These are phyloP conservation scores for Pichia nakasei DNA, from an alignment of 805 yeast species.

Conservation along the genomic window DNA sequence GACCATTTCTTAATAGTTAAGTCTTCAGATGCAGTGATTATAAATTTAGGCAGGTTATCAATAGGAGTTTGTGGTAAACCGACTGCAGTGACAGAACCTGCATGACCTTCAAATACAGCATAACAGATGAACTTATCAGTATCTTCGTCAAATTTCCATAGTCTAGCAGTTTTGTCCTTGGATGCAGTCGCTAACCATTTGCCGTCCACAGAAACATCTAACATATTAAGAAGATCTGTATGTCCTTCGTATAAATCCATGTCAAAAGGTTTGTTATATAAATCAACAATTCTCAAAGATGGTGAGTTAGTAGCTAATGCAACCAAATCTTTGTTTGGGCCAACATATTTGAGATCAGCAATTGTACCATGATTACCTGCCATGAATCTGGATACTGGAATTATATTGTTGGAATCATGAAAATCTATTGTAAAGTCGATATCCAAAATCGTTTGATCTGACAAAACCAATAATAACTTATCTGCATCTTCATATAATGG, in stretches of 20 bases:
- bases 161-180: slow-evolving; percentile 75
- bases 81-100: slow-evolving; percentile 77
- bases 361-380: slow-evolving; percentile 96
- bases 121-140: slow-evolving; percentile 33
- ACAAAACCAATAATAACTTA: slow-evolving; percentile 45
- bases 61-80: slow-evolving; percentile 53
- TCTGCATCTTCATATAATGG: slow-evolving; percentile 22
- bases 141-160: slow-evolving; percentile 63
- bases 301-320: slow-evolving; percentile 95
- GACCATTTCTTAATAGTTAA: slow-evolving; percentile 82
- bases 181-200: slow-evolving; percentile 87
- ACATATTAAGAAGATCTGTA: slow-evolving; percentile 68
- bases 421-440: slow-evolving; percentile 19
- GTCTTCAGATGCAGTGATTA: slow-evolving; percentile 80
- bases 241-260: slow-evolving; percentile 72
- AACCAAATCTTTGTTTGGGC: slow-evolving; percentile 46
- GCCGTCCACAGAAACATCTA: slow-evolving; percentile 76
- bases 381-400: slow-evolving; percentile 45
- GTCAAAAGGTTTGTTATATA: slow-evolving; percentile 47
- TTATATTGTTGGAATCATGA: slow-evolving; percentile 19
- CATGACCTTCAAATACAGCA: slow-evolving; percentile 76
- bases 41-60: slow-evolving; percentile 46
- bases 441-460: slow-evolving; percentile 72
- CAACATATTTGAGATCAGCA: slow-evolving; percentile 78
- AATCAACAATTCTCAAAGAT: slow-evolving; percentile 65